A percentile compares a stretch with the other conserved stretches of the same genome.
Conservation (phyloP, 768 basidiomycete genomes). For the Mycena venus region DNA sequence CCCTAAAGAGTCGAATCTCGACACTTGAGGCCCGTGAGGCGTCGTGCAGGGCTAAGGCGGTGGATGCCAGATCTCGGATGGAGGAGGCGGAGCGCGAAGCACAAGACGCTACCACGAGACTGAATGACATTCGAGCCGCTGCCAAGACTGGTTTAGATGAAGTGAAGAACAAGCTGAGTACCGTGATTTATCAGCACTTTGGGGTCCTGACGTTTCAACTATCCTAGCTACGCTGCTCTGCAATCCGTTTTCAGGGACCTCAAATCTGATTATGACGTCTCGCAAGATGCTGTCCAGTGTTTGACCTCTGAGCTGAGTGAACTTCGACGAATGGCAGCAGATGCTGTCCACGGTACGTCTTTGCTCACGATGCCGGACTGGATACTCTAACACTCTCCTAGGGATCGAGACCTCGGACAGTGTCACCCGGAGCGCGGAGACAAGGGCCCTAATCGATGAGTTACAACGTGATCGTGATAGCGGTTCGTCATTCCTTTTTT, state of each 20-base stretch:
- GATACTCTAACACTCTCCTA: constrained; percentile 14
- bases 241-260: constrained; percentile 45
- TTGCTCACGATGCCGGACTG: neutral
- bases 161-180: constrained; percentile 33
- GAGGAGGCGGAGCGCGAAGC: constrained; percentile 18
- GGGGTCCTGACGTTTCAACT: neutral
- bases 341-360: constrained; percentile 43
- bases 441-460: constrained; percentile 46
- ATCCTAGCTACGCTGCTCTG: constrained; percentile 44
- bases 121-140: constrained; percentile 5
- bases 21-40: constrained; percentile 34
- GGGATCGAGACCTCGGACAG: constrained; percentile 45
- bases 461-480: constrained; percentile 50
- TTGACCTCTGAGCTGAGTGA: constrained; percentile 40
- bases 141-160: constrained; percentile 34
- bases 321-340: constrained; percentile 36
- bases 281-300: constrained; percentile 39
- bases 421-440: constrained; percentile 41
- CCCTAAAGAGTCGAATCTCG: constrained; percentile 29
- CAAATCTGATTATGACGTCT: constrained; percentile 38
- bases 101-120: constrained; percentile 15
- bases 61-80: neutral
- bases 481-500: constrained; percentile 39
- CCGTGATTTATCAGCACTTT: neutral
- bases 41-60: constrained; percentile 14